Percentiles rank a stretch among this genome's conserved stretches.
Evolutionary conservation across 2,329 filamentous ascomycete genomes (phyloP).

Genomic region (Ceratocystis huliohia): DNA sequence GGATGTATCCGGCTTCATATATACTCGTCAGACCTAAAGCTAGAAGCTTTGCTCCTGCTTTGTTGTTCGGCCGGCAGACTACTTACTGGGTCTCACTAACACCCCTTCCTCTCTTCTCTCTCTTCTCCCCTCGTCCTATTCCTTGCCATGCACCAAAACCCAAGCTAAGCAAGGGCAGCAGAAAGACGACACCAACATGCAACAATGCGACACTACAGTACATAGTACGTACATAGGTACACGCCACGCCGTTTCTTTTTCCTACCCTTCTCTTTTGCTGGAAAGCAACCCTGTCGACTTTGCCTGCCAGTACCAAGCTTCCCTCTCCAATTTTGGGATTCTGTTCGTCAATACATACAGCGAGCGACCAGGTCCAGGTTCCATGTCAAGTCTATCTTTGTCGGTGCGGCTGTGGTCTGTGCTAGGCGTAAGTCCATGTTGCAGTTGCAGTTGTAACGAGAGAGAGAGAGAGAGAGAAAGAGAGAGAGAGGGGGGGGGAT

Average conservation of each 20-base stretch:
- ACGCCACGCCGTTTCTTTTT: not conserved
- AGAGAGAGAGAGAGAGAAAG: not conserved
- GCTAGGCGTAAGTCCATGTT: not conserved
- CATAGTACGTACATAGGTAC: not conserved
- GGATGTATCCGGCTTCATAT: conserved; percentile 8
- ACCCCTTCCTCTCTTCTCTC: not conserved
- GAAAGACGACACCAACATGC: not conserved
- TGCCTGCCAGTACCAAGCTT: conserved; percentile 3
- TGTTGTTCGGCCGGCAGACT: conserved; percentile 3
- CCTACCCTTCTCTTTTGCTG: not conserved
- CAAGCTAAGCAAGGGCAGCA: not conserved
- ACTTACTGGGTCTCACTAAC: not conserved
- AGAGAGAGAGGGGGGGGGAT: not conserved
- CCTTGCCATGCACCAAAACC: not conserved
- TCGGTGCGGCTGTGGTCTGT: conserved; percentile 10
- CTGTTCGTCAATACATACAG: not conserved
- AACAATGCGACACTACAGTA: not conserved
- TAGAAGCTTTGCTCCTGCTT: not conserved
- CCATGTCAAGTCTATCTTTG: conserved; percentile 11
- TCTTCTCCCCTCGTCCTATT: not conserved
- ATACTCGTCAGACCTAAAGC: conserved; percentile 2
- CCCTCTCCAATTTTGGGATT: conserved; percentile 11
- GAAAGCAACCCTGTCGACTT: conserved; percentile 1
- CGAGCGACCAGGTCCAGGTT: not conserved
- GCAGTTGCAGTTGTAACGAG: not conserved